Evolutionary conservation across 441 rosid genomes (phyloP).

Genomic region (Pelargonium cotyledonis): DNA sequence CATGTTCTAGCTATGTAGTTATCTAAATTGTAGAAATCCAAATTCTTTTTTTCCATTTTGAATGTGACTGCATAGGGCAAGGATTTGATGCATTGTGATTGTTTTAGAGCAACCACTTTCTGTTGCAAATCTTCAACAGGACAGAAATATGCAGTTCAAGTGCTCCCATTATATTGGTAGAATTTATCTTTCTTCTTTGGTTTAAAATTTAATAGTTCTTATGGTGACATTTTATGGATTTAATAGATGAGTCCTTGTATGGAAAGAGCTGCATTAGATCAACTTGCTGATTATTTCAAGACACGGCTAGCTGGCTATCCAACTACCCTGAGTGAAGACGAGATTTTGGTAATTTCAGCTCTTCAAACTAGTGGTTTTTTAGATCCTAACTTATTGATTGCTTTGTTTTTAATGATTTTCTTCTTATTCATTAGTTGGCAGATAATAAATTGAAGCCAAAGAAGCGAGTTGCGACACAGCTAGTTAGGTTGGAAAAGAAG

Average conservation of each 20-base stretch:
- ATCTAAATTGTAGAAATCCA: neutral
- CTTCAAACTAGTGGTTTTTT: slow-evolving; percentile 9
- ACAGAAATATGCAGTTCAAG: slow-evolving; percentile 4
- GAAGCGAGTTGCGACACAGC: slow-evolving; percentile 86
- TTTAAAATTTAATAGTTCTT: slow-evolving; percentile 4
- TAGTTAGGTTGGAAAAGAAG: slow-evolving; percentile 82
- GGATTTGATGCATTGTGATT: neutral
- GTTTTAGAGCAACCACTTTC: neutral
- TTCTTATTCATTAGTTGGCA: slow-evolving; percentile 47
- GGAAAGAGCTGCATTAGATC: slow-evolving; percentile 87
- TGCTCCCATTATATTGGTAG: neutral
- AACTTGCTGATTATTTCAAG: slow-evolving; percentile 74
- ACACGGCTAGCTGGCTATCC: slow-evolving; percentile 68
- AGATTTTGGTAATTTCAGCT: slow-evolving; percentile 46
- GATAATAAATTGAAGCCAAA: slow-evolving; percentile 62
- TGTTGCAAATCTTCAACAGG: slow-evolving; percentile 9
- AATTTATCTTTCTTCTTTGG: neutral
- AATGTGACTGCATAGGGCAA: neutral
- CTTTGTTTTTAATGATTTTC: slow-evolving; percentile 13
- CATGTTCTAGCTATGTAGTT: slow-evolving; percentile 1
- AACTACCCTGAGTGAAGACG: slow-evolving; percentile 72
- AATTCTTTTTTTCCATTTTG: neutral
- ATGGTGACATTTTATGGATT: slow-evolving; percentile 21
- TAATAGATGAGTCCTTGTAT: slow-evolving; percentile 80
- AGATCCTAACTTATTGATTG: slow-evolving; percentile 3